phyloP scores from a whole-genome alignment of 1,139 yeast species.

The Suhomyces wounanorum region DNA sequence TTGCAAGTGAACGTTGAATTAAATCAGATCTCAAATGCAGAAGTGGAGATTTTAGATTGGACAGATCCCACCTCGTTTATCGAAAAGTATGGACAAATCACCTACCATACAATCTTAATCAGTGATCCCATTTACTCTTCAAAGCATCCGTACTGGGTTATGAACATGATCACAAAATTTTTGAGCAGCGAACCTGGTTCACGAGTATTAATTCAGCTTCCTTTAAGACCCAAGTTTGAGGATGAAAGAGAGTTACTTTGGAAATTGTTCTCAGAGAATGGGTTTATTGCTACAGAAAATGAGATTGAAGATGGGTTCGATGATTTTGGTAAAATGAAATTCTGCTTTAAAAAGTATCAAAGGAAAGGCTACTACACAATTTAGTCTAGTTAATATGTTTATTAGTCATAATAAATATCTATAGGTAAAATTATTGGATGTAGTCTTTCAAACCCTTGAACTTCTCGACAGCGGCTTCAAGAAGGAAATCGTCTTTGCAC shows the following conservation, averaged over 20 bases:
- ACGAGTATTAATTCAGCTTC: conserved; percentile 68
- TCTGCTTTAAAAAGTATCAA: conserved; percentile 52
- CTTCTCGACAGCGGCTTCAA: conserved; percentile 80
- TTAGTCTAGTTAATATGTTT: not conserved
- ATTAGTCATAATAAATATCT: not conserved
- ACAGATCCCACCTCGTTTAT: conserved; percentile 50
- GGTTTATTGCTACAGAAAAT: conserved; percentile 26
- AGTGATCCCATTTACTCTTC: conserved; percentile 90
- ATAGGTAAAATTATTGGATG: conserved; percentile 6
- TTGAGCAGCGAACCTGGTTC: conserved; percentile 36
- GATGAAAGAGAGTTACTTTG: conserved; percentile 64
- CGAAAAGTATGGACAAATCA: conserved; percentile 22
- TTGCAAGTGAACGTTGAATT: conserved; percentile 55
- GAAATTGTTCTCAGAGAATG: conserved; percentile 45
- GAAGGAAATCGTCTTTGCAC: conserved; percentile 82
- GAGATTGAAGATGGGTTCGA: conserved; percentile 66
- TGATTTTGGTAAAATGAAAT: conserved; percentile 79
- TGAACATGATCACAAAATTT: conserved; percentile 52
- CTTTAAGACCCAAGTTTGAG: conserved; percentile 68
- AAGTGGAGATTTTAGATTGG: conserved; percentile 76
- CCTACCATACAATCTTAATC: conserved; percentile 61
- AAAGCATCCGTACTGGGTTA: conserved; percentile 75
- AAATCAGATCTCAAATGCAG: conserved; percentile 41
- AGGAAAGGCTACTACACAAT: not conserved
- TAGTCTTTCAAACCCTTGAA: conserved; percentile 69